Conservation (phyloP, 768 basidiomycete genomes). For the Agrocybe pediades region DNA sequence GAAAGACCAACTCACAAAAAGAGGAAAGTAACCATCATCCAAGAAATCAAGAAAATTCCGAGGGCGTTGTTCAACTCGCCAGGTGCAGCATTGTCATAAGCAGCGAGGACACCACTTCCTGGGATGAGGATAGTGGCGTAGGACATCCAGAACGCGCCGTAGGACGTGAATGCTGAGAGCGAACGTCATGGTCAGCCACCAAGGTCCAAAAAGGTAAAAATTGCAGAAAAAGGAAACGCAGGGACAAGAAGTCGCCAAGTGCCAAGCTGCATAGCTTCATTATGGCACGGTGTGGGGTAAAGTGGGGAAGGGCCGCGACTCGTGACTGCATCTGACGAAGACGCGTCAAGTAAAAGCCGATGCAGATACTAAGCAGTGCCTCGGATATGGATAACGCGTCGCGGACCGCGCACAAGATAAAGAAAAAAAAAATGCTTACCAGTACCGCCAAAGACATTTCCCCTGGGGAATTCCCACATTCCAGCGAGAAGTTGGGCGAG, state of each 20-base stretch:
- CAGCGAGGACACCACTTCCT: constrained; percentile 56
- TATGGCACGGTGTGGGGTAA: background rate
- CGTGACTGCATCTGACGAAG: background rate
- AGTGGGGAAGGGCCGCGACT: too few species aligned
- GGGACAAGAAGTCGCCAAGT: background rate
- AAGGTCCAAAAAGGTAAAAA: background rate
- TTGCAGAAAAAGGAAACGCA: background rate
- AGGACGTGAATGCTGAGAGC: constrained; percentile 71
- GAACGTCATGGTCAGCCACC: background rate
- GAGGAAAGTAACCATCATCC: constrained; percentile 74
- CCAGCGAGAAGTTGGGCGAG: constrained; percentile 86
- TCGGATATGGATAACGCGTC: background rate
- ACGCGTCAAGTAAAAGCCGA: background rate
- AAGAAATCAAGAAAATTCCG: constrained; percentile 73
- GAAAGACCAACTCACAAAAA: constrained; percentile 50
- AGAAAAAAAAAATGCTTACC: constrained; percentile 47
- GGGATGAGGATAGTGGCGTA: constrained; percentile 77
- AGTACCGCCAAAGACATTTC: constrained; percentile 72
- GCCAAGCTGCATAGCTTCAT: background rate
- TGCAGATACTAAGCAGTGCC: background rate
- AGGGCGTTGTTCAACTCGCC: constrained; percentile 56
- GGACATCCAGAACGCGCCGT: constrained; percentile 89
- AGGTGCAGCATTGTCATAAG: constrained; percentile 45
- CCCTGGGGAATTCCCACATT: constrained; percentile 82
- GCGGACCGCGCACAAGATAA: background rate